Evolutionary conservation across 1,139 yeast species (phyloP).

Genomic region (Debaryomycetaceae sp.): DNA sequence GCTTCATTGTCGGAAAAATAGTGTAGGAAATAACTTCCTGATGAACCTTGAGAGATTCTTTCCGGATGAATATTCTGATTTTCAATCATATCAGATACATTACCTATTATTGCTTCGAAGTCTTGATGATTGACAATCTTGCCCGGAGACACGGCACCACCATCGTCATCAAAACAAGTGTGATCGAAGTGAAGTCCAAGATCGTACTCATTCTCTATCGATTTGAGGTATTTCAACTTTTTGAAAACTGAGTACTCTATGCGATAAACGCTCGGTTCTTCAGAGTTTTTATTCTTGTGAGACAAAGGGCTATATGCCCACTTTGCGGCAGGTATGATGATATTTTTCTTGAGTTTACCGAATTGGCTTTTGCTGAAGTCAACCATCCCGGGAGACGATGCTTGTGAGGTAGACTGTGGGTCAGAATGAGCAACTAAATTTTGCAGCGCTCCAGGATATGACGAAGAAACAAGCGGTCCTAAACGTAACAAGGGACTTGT

Average conservation of each 20-base stretch:
- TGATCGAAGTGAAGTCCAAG: conserved; percentile 12
- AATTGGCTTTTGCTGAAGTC: conserved; percentile 8
- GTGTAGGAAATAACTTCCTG: conserved; percentile 66
- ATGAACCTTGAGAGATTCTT: conserved; percentile 62
- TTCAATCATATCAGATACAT: conserved; percentile 24
- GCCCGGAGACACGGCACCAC: conserved; percentile 14
- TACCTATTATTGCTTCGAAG: conserved; percentile 18
- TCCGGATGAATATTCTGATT: conserved; percentile 32
- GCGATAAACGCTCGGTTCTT: conserved; percentile 11
- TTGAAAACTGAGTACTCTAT: conserved; percentile 28
- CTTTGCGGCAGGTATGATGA: conserved; percentile 26
- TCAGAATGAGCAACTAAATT: conserved; percentile 6
- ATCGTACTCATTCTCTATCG: conserved; percentile 16
- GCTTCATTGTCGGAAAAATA: conserved; percentile 5
- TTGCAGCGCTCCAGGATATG: background rate
- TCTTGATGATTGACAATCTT: conserved; percentile 17
- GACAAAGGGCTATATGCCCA: conserved; percentile 22
- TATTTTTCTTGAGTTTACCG: conserved; percentile 20
- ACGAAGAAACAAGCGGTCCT: background rate
- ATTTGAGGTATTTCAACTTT: conserved; percentile 14
- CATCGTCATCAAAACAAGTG: conserved; percentile 5
- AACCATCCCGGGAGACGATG: background rate
- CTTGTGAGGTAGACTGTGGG: conserved; percentile 4
- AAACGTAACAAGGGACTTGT: no score
- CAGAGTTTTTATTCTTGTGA: conserved; percentile 6